phyloP scores from a whole-genome alignment of 179 eudicot species.

The Sideroxylon spinosum region DNA sequence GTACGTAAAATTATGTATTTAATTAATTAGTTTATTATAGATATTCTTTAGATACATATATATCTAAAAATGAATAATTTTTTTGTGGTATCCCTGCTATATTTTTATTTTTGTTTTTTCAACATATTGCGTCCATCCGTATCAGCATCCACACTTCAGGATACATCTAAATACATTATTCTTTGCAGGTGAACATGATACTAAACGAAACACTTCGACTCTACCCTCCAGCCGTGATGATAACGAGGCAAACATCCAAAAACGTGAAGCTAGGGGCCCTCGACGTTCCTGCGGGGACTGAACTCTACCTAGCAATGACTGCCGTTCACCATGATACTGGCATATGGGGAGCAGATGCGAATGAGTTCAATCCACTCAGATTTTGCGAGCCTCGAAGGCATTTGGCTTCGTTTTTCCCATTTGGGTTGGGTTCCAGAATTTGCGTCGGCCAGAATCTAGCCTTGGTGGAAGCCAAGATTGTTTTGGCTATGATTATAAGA shows the following conservation, averaged over 20 bases:
- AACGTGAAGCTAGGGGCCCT: slow-evolving; percentile 35
- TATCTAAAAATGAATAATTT: no score
- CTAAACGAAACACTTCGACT: slow-evolving; percentile 54
- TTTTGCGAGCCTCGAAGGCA: slow-evolving; percentile 41
- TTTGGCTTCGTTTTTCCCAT: slow-evolving; percentile 47
- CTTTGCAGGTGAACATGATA: slow-evolving; percentile 47
- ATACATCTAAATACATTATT: not conserved
- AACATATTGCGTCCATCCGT: no score
- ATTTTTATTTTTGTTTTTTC: no score
- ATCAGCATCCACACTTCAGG: no score
- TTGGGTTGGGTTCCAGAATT: slow-evolving; percentile 47
- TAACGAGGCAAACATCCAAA: slow-evolving; percentile 39
- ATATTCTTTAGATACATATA: no score
- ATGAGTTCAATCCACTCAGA: slow-evolving; percentile 56
- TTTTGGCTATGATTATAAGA: slow-evolving; percentile 44
- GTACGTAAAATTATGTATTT: no score
- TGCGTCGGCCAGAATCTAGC: slow-evolving; percentile 64
- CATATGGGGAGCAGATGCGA: slow-evolving; percentile 64
- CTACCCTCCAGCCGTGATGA: slow-evolving; percentile 52
- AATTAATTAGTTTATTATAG: no score
- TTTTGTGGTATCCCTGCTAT: no score
- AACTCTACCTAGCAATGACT: slow-evolving; percentile 42
- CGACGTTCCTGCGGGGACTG: slow-evolving; percentile 42
- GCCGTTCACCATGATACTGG: slow-evolving; percentile 53
- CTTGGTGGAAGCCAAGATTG: slow-evolving; percentile 43